Evolutionary conservation across 1,284 basidiomycete genomes (phyloP).

Genomic region (Cryptococcus neoformans): DNA sequence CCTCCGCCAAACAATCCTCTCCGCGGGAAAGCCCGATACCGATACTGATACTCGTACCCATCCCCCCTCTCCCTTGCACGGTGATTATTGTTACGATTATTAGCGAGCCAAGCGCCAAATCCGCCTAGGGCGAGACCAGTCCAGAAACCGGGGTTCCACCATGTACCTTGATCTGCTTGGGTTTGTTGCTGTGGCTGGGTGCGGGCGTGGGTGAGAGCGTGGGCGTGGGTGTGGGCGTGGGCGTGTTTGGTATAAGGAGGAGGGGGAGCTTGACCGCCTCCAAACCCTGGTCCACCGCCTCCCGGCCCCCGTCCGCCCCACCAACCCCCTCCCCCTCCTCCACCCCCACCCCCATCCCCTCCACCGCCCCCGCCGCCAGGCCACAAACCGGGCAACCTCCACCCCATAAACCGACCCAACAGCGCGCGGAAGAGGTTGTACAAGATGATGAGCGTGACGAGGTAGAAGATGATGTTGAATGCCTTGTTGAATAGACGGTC

Average conservation of each 20-base stretch:
- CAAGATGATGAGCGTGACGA: constrained; percentile 58
- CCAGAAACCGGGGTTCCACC: constrained; percentile 71
- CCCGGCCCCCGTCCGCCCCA: constrained; percentile 23
- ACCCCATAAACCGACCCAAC: neutral
- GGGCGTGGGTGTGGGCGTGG: neutral
- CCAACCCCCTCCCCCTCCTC: constrained; percentile 54
- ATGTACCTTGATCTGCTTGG: neutral
- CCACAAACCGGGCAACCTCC: constrained; percentile 26
- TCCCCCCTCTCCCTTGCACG: too few species aligned
- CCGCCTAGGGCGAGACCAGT: constrained; percentile 69
- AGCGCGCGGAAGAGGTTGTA: constrained; percentile 54
- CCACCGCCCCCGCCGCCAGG: constrained; percentile 49
- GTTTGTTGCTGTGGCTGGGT: too few species aligned
- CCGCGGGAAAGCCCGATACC: neutral
- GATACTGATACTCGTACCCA: too few species aligned
- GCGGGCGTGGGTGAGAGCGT: neutral
- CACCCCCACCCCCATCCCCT: constrained; percentile 37
- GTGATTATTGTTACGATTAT: constrained; percentile 11
- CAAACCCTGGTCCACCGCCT: neutral
- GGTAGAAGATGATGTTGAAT: constrained; percentile 54
- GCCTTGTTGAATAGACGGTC: constrained; percentile 22
- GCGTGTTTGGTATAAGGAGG: neutral
- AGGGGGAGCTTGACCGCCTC: too few species aligned
- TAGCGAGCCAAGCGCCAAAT: constrained; percentile 57
- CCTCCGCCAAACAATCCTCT: constrained; percentile 51